Evolutionary conservation across 1,284 basidiomycete genomes (phyloP).

Genomic region (Trichosporon sp.): DNA sequence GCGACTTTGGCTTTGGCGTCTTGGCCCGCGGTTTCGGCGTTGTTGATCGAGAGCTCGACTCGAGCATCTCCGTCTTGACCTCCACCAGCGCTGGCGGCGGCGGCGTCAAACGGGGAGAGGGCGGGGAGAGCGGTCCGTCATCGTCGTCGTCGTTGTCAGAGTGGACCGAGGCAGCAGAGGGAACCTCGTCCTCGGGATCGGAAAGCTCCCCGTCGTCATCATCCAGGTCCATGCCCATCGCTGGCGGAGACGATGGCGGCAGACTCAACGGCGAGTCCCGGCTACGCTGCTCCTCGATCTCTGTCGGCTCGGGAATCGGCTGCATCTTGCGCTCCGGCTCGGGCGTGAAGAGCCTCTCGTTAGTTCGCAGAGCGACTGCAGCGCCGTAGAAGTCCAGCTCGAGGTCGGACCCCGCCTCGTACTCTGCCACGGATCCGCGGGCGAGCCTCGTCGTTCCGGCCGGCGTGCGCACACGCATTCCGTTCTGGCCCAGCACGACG

Average conservation of each 20-base stretch:
- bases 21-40: not conserved
- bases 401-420: constrained; percentile 12
- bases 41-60: constrained; percentile 10
- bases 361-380: constrained; percentile 19
- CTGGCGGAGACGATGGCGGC: constrained; percentile 20
- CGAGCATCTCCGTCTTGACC: constrained; percentile 7
- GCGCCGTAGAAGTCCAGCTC: constrained; percentile 43
- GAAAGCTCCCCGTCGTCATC: constrained; percentile 12
- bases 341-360: constrained; percentile 14
- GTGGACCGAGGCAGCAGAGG: too few species aligned
- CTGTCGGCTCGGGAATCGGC: too few species aligned
- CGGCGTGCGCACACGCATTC: constrained; percentile 26
- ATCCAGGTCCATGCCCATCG: constrained; percentile 11
- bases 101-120: not conserved
- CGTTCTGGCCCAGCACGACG: constrained; percentile 46
- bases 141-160: constrained; percentile 7
- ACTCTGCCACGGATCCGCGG: constrained; percentile 11
- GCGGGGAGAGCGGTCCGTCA: not conserved
- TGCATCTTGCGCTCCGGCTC: not conserved
- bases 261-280: constrained; percentile 13
- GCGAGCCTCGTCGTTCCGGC: not conserved
- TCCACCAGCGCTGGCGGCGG: constrained; percentile 4
- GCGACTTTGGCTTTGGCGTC: constrained; percentile 4
- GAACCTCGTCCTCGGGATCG: constrained; percentile 10
- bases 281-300: not conserved